Evolutionary conservation across 805 yeast genomes (phyloP), one percentile per base, ranked within the genome.

Genomic region (Metschnikowia cubensis): DNA sequence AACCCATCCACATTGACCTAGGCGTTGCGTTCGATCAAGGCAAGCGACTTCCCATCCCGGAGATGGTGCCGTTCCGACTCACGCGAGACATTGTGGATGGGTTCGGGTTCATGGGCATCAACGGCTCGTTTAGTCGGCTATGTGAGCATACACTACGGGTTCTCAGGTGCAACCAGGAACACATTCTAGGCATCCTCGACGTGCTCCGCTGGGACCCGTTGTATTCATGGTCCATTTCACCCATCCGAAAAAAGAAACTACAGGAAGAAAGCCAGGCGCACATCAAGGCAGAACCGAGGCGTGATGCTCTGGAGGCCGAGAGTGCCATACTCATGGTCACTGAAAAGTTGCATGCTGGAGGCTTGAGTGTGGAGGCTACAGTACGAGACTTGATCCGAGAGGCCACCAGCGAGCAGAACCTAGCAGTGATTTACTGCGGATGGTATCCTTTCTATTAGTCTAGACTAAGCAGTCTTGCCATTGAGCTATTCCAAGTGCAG

Each of bases 11-110:
- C 64, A 95, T 94, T 57, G 99, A 94, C 66, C 70, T 94, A 15
- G 99, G 99, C 0, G 91, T 94, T 41, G 95, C 98, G 0, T 94
- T 94, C 70, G 99, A 94, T 64, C 97, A 90, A 60, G 99, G 98
- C 0, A 83, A 80, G 58, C 68, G 83, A 13, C 71, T 94, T 36
- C 85, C 92, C 0, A 80, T 92, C 7, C 99, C 99, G 0, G 99
- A 94, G 61, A 77, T 87, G 0, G 96, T 95, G 5, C 99, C 99
- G 4, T 95, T 94, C 63, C 70, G 99, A 54, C 70, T 95, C 34
- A 89, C 98, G 0, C 73, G 96, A 50, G 97, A 95, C 64, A 75
- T 94, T 47, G 84, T 90, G 4, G 98, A 94, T 70, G 99, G 95
- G 0, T 80, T 95, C 73, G 99, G 99, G 0, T 75, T 87, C 5